Base-by-base conservation (phyloP, 805 yeast genomes). In the Saturnispora serradocipensis region DNA sequence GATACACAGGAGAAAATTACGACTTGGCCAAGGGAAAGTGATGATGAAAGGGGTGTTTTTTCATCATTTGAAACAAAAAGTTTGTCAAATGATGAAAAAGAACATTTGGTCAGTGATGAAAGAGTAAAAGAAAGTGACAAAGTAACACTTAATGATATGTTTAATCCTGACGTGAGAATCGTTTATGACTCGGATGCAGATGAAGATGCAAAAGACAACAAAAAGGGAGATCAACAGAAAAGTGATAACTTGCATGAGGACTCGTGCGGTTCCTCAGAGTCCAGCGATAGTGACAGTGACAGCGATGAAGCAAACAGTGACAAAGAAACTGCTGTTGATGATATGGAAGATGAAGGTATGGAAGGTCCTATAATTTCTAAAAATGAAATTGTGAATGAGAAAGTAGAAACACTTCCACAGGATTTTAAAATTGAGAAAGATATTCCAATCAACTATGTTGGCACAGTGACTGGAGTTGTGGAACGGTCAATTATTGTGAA, bases 331-430 rank as follows among this genome's bases (percentile, higher is more conserved):
- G 50, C 54, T 15, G 49, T 53, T 5, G 67, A 61, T 16, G 70
- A 64, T 27, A 66, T 61, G 3, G 74, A 70, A 0, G 69, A 63
- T 22, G 72, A 62, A 18, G 77, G 71, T 0, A 75, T 70, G 10
- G 65, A 68, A 4, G 68, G 66, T 1, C 95, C 96, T 0, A 86
- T 91, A 22, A 65, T 72, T 30, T 88, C 97, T 1, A 83, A 81
- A 53, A 84, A 91, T 62, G 98, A 91, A 61, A 66, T 82, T 2
- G 57, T 68, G 0, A 88, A 87, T 49, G 96, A 84, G 59, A 71
- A 69, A 0, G 84, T 88, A 0, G 84, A 85, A 0, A 68, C 69
- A 22, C 65, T 91, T 2, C 95, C 96, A 0, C 78, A 73, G 11
- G 87, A 75, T 51, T 86, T 83, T 56, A 61, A 59, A 13, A 74